Evolutionary conservation across 768 basidiomycete species (phyloP), one percentile per base, ranked within the genome.

Genomic region (Amanita inopinata): DNA sequence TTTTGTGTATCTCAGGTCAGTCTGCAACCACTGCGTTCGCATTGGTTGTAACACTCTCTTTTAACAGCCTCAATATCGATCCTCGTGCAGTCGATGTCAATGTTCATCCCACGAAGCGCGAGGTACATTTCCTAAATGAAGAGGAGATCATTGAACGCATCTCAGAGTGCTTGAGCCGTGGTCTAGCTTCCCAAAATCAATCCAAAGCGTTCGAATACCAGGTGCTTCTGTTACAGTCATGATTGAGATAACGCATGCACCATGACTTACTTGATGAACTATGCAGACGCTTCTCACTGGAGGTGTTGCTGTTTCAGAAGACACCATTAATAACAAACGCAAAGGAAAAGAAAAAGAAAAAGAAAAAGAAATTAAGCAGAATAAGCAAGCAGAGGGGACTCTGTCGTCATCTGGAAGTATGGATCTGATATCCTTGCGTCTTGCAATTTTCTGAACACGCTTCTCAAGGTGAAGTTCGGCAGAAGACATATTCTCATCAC

Each of bases 61-160:
- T 18, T 9, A 19, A 7, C 46, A 93, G 92, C 51, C 60, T 98
- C 32, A 69, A 80, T 31, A 81, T 97, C 51, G 82, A 91, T 47
- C 90, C 92, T 0, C 73, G 78, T 22, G 79, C 84, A 18, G 83
- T 99, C 12, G 96, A 99, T 52, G 93, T 97, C 41, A 99, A 99
- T 53, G 91, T 98, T 5, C 93, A 97, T 56, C 96, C 94, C 0
- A 98, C 96, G 2, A 99, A 99, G 58, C 83, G 86, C 33, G 93
- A 97, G 58, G 91, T 97, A 1, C 88, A 91, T 51, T 98, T 98
- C 54, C 60, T 97, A 37, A 78, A 96, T 48, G 91, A 98, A 57
- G 94, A 97, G 40, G 67, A 63, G 10, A 87, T 97, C 53, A 81
- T 81, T 4, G 80, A 88, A 49, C 67, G 67, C 5, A 78, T 98